Conservation (phyloP, 768 basidiomycete species). For the Boletus fagicola region DNA sequence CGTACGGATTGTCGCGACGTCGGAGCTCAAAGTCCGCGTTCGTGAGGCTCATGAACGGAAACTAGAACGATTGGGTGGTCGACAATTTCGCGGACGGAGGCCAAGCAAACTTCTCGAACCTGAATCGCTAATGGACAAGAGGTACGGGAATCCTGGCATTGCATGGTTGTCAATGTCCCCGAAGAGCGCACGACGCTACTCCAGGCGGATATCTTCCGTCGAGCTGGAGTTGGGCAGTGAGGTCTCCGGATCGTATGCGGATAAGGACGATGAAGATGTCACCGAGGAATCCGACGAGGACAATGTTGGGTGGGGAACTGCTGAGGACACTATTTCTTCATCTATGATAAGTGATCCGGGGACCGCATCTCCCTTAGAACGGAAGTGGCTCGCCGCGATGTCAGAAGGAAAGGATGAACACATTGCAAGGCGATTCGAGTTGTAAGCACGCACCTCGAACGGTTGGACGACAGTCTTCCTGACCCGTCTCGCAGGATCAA, state of each 20-base stretch:
- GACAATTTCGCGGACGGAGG: conserved; percentile 23
- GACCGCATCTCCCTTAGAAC: conserved; percentile 72
- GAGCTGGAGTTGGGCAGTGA: conserved; percentile 48
- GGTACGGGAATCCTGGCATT: conserved; percentile 21
- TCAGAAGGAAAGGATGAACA: conserved; percentile 73
- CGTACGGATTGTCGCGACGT: conserved; percentile 78
- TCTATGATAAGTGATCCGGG: conserved; percentile 83
- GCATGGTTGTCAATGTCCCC: conserved; percentile 58
- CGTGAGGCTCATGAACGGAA: conserved; percentile 41
- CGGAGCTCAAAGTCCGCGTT: conserved; percentile 72
- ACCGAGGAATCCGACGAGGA: conserved; percentile 48
- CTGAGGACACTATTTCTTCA: conserved; percentile 47
- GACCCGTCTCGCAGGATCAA: conserved; percentile 61
- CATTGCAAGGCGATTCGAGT: conserved; percentile 71
- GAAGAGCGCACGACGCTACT: conserved; percentile 46
- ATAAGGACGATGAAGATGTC: conserved; percentile 29
- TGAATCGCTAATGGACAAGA: conserved; percentile 20
- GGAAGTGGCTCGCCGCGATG: conserved; percentile 89
- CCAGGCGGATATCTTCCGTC: conserved; percentile 44
- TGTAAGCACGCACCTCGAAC: conserved; percentile 45
- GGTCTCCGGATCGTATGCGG: conserved; percentile 27
- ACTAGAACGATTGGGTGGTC: conserved; percentile 29
- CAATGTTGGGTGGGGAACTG: conserved; percentile 47
- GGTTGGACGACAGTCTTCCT: not conserved
- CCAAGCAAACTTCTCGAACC: conserved; percentile 18